Evolutionary conservation across 73 alveolate species (phyloP).

Genomic region (Symbiodinium natans): DNA sequence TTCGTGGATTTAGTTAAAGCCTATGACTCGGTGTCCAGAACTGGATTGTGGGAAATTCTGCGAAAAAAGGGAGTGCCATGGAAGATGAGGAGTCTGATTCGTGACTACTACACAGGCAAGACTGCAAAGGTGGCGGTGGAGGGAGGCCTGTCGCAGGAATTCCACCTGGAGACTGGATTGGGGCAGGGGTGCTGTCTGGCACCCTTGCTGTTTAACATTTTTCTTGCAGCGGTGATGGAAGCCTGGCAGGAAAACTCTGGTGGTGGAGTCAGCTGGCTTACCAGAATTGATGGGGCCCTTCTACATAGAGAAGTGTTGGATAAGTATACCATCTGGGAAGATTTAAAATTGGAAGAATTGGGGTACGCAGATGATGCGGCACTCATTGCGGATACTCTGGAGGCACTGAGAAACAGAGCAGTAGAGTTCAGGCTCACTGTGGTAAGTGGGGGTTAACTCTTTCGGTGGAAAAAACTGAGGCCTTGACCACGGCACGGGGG

Average conservation of each 20-base stretch:
- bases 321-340: too few relatives aligned
- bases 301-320: too few relatives aligned
- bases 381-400: too few relatives aligned
- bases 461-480: conserved; percentile 25
- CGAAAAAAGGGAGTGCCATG: not conserved
- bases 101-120: not conserved
- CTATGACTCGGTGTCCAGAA: conserved; percentile 3
- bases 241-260: not conserved
- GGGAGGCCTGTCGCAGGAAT: not conserved
- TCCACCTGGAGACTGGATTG: not conserved
- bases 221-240: conserved; percentile 20
- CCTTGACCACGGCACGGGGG: not conserved
- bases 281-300: too few relatives aligned
- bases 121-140: not conserved
- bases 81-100: not conserved
- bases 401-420: not conserved
- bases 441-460: conserved; percentile 30
- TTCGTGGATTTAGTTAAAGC: conserved; percentile 26
- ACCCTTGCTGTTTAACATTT: not conserved
- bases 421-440: too few relatives aligned
- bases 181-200: conserved; percentile 46
- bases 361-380: too few relatives aligned
- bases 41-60: not conserved
- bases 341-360: too few relatives aligned
- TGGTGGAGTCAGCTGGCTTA: too few relatives aligned